Percentiles rank a stretch among this genome's conserved stretches.
phyloP scores from a whole-genome alignment of 2,329 filamentous ascomycete genomes.

The Trichoderma endophyticum region DNA sequence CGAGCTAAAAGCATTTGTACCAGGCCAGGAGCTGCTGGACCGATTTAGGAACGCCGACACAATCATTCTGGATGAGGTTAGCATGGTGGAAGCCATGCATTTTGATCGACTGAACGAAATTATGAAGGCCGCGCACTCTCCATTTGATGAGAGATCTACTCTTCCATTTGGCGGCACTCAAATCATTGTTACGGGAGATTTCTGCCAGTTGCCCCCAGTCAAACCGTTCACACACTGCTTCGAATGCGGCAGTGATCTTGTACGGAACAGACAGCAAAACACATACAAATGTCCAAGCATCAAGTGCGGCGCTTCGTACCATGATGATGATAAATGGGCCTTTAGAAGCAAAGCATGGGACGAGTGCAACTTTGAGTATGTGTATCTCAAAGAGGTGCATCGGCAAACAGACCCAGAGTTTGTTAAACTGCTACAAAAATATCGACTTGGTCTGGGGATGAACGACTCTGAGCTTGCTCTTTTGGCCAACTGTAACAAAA shows the following conservation, averaged over 20 bases:
- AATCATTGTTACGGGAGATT: conserved; percentile 42
- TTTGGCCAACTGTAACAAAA: neutral
- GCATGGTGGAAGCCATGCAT: conserved; percentile 56
- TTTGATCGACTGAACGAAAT: conserved; percentile 25
- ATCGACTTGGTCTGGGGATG: neutral
- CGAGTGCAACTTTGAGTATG: conserved; percentile 50
- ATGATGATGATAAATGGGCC: conserved; percentile 56
- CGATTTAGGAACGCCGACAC: conserved; percentile 42
- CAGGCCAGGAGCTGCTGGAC: conserved; percentile 35
- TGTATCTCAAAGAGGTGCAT: conserved; percentile 54
- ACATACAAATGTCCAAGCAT: conserved; percentile 21
- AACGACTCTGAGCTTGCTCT: neutral
- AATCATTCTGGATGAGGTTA: conserved; percentile 64
- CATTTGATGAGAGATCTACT: neutral
- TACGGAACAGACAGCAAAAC: neutral
- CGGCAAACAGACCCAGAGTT: conserved; percentile 42
- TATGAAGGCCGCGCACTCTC: conserved; percentile 31
- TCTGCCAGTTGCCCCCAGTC: conserved; percentile 59
- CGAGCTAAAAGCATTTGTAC: neutral
- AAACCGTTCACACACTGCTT: conserved; percentile 44
- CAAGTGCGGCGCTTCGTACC: neutral
- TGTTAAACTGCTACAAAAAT: neutral
- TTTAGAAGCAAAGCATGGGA: conserved; percentile 56
- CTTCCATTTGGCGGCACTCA: conserved; percentile 28
- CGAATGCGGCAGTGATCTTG: conserved; percentile 20